Conservation (phyloP, 495 filamentous ascomycete species). For the Cetradonia linearis region DNA sequence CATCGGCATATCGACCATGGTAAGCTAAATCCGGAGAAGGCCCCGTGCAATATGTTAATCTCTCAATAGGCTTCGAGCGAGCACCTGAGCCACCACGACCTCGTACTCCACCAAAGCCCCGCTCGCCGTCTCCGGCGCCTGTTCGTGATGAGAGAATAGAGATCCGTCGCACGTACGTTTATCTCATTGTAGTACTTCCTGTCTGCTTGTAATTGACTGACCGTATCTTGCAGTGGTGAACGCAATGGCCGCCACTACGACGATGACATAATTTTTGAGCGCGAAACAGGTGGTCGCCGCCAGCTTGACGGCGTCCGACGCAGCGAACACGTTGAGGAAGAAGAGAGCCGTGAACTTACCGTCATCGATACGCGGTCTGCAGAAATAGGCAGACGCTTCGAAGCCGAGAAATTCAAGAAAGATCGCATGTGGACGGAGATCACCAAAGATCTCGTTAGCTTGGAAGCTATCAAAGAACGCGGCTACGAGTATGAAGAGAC, state of each 20-base stretch:
- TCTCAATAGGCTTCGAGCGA: constrained; percentile 20
- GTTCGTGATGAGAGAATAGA: constrained; percentile 41
- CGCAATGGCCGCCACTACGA: constrained; percentile 37
- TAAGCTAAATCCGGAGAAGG: constrained; percentile 29
- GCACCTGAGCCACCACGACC: constrained; percentile 17
- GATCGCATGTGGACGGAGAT: constrained; percentile 93
- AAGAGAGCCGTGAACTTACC: constrained; percentile 27
- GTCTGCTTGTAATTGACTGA: constrained; percentile 4
- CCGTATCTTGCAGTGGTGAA: constrained; percentile 13
- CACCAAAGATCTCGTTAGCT: constrained; percentile 81
- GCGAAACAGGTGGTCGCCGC: constrained; percentile 29
- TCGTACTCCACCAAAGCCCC: constrained; percentile 17
- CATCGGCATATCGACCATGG: constrained; percentile 85
- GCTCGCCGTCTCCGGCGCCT: constrained; percentile 22
- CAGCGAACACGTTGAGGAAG: constrained; percentile 43
- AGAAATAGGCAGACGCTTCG: constrained; percentile 35
- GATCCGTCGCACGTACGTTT: constrained; percentile 37
- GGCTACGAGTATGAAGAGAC: constrained; percentile 93
- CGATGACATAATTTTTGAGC: constrained; percentile 50
- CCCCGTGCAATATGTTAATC: background rate
- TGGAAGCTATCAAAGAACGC: constrained; percentile 73
- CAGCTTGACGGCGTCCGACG: constrained; percentile 32
- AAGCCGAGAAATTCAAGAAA: constrained; percentile 33
- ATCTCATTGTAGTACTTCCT: background rate
- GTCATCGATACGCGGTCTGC: constrained; percentile 27